Evolutionary conservation across 345 rosid species (phyloP), one percentile per base, ranked within the genome.

Genomic region (Gynandropsis gynandra): DNA sequence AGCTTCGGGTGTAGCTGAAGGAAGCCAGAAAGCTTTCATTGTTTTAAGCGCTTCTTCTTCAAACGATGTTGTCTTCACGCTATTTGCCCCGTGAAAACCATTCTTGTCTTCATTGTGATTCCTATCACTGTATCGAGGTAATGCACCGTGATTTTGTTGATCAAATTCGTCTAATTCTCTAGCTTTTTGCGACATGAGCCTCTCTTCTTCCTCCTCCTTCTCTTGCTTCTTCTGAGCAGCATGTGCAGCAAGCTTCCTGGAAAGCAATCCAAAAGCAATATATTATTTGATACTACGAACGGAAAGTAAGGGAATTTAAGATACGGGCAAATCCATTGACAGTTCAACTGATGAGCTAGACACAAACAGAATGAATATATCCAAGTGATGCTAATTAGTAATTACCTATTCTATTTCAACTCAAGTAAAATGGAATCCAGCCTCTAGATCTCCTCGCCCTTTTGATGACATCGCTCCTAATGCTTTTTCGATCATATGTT

Each of bases 11-110:
- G 98, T 92, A 32, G 98, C 98, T 24, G 98, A 92, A n/a, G 97
- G 97, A 36, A 92, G 85, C 95, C 94, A 92, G 74, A 87, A 92
- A 4, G 97, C 97, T 72, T 92, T 92, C 98, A 92, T 92, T 2
- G 95, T 92, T 42, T 81, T 80, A 42, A 92, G 93, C 9, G 98
- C 98, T 68, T 92, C 97, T 64, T 80, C 97, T 73, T 92, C 95
- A 54, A 67, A 87, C 8, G 90, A 82, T 48, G 98, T 87, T 35
- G 64, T 79, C 62, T 87, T 92, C 69, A 92, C 98, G 59, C 97
- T 85, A 58, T 92, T 85, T 17, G 98, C 98, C 17, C 97, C 97
- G 24, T 92, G 97, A 66, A 87, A 92, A 41, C 89, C 90, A 58
- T 62, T 81, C 71, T 83, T 92, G 72, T 82, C 98, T 39, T 61